Percentiles rank a stretch among this genome's conserved stretches.
phyloP scores from a whole-genome alignment of 371 early-diverging fungal species.

The Rhizopus delemar region DNA sequence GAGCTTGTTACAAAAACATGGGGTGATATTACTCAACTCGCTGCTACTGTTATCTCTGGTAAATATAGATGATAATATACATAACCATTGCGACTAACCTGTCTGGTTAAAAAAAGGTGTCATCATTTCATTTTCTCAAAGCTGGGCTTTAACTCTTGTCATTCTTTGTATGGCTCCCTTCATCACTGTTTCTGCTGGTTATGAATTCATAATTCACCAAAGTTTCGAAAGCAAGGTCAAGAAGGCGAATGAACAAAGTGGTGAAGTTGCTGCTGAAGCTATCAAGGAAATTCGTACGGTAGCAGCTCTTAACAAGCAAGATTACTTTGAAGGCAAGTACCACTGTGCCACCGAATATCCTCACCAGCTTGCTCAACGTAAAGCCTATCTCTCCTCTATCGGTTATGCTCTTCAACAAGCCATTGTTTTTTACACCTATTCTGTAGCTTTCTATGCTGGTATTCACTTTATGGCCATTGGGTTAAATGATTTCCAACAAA shows the following conservation, averaged over 20 bases:
- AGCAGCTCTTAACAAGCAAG: slow-evolving; percentile 76
- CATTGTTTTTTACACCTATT: slow-evolving; percentile 62
- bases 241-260: slow-evolving; percentile 69
- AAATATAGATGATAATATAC: slow-evolving; percentile 3
- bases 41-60: slow-evolving; percentile 47
- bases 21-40: slow-evolving; percentile 59
- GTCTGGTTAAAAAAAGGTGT: slow-evolving; percentile 24
- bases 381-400: slow-evolving; percentile 56
- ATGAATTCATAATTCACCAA: slow-evolving; percentile 39
- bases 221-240: slow-evolving; percentile 62
- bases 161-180: slow-evolving; percentile 56
- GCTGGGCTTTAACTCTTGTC: slow-evolving; percentile 63
- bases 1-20: slow-evolving; percentile 68
- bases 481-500: slow-evolving; percentile 30
- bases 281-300: slow-evolving; percentile 89
- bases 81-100: background rate
- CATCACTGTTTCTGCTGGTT: slow-evolving; percentile 43
- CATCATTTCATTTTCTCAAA: slow-evolving; percentile 48
- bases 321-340: slow-evolving; percentile 62
- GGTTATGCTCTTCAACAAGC: slow-evolving; percentile 72
- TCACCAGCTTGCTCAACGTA: slow-evolving; percentile 58
- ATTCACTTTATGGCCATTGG: slow-evolving; percentile 44
- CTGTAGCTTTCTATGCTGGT: slow-evolving; percentile 64
- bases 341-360: slow-evolving; percentile 59
- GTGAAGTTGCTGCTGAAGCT: slow-evolving; percentile 81